Percentiles rank a stretch among this genome's conserved stretches.
Conservation (phyloP, 805 yeast species). For the Komagataella populi region DNA sequence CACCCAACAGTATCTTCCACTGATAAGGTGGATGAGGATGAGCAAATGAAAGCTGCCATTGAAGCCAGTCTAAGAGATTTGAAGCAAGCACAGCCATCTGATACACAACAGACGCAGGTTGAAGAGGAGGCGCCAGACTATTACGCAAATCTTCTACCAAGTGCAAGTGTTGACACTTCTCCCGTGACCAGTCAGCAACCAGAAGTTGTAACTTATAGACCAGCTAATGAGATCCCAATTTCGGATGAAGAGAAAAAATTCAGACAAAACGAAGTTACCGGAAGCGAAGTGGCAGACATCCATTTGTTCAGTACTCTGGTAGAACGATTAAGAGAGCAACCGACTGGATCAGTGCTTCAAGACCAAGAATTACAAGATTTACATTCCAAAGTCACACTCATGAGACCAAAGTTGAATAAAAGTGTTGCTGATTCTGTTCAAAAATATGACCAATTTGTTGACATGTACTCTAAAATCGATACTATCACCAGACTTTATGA, state of each 20-base stretch:
- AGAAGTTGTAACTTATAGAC: not conserved
- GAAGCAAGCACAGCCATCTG: conserved; percentile 16
- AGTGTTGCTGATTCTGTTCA: conserved; percentile 43
- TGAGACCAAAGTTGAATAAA: conserved; percentile 58
- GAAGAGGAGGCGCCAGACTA: conserved; percentile 2
- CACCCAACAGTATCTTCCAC: conserved; percentile 6
- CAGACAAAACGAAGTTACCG: conserved; percentile 24
- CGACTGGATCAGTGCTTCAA: conserved; percentile 19
- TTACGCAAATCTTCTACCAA: conserved; percentile 8
- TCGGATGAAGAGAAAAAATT: not conserved
- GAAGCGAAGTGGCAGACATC: conserved; percentile 58
- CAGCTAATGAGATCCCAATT: not conserved
- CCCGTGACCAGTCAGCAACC: not conserved
- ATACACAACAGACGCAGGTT: conserved; percentile 1
- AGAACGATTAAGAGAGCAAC: conserved; percentile 33
- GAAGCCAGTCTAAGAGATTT: conserved; percentile 79
- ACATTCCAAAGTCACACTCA: conserved; percentile 41
- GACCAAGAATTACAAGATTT: conserved; percentile 42
- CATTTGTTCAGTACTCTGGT: conserved; percentile 58
- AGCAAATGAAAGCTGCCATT: conserved; percentile 86
- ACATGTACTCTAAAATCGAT: conserved; percentile 66
- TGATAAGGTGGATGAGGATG: conserved; percentile 40
- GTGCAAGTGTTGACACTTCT: not conserved
- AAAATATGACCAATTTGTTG: conserved; percentile 53
- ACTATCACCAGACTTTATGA: conserved; percentile 70